Percentiles rank a stretch among this genome's conserved stretches.
phyloP scores from a whole-genome alignment of 2,329 filamentous ascomycete species.

The Parasarocladium wereldwijsianum region DNA sequence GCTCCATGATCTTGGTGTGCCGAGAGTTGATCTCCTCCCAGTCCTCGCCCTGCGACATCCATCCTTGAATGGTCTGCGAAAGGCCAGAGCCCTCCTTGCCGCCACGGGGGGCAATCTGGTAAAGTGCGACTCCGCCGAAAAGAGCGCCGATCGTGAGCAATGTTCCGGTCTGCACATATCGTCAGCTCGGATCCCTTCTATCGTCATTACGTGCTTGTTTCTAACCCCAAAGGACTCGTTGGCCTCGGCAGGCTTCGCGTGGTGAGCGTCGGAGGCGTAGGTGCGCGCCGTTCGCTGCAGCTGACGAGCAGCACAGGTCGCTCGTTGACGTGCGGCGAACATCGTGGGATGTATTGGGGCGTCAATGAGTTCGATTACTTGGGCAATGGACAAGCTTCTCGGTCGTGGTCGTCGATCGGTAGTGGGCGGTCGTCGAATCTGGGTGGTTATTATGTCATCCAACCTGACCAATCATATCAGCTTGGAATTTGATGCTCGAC shows the following conservation, averaged over 20 bases:
- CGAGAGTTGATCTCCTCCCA: conserved; percentile 38
- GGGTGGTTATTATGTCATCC: conserved; percentile 3
- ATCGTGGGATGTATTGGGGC: conserved; percentile 18
- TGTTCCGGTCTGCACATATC: conserved; percentile 27
- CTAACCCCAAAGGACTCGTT: conserved; percentile 44
- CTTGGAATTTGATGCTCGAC: too few relatives aligned
- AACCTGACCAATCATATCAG: conserved; percentile 1
- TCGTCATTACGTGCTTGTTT: conserved; percentile 8
- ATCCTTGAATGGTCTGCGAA: conserved; percentile 29
- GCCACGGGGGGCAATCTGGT: conserved; percentile 33
- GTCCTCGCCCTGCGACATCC: conserved; percentile 29
- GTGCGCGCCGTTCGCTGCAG: conserved; percentile 26
- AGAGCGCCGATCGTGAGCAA: conserved; percentile 29
- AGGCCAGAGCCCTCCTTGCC: conserved; percentile 31
- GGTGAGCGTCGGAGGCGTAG: conserved; percentile 41
- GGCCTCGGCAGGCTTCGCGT: conserved; percentile 30
- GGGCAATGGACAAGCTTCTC: too few relatives aligned
- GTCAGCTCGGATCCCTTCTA: conserved; percentile 7
- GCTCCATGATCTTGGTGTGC: conserved; percentile 35
- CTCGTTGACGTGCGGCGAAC: conserved; percentile 30
- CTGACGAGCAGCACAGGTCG: conserved; percentile 20
- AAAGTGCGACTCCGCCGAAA: conserved; percentile 27
- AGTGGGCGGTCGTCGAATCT: too few relatives aligned
- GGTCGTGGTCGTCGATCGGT: conserved; percentile 10
- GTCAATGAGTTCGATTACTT: too few relatives aligned